Evolutionary conservation across 2,329 filamentous ascomycete genomes (phyloP).

Genomic region (Calonectria pseudoturangicola): DNA sequence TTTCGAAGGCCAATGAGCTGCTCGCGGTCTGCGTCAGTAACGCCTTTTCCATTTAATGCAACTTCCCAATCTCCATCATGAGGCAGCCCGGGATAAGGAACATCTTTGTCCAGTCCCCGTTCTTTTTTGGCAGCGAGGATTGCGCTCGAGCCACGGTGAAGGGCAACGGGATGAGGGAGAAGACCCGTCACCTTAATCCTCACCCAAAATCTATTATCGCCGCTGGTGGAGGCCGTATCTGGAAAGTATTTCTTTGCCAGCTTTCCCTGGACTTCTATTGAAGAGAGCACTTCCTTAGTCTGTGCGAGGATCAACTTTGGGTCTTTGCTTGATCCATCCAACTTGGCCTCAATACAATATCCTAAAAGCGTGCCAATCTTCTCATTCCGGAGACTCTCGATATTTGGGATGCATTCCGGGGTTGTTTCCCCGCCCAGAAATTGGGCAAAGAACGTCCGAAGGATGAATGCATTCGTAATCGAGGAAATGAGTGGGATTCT

Average conservation of each 20-base stretch:
- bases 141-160: conserved; percentile 41
- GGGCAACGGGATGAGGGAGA: conserved; percentile 44
- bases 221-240: conserved; percentile 30
- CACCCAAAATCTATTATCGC: conserved; percentile 47
- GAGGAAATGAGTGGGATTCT: conserved; percentile 47
- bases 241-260: conserved; percentile 43
- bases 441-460: conserved; percentile 47
- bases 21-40: conserved; percentile 42
- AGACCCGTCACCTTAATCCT: conserved; percentile 47
- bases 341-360: conserved; percentile 49
- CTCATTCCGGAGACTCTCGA: conserved; percentile 38
- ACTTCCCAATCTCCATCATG: conserved; percentile 49
- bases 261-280: conserved; percentile 43
- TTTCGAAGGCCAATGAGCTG: conserved; percentile 37
- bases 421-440: conserved; percentile 44
- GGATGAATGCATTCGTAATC: conserved; percentile 40
- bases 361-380: conserved; percentile 46
- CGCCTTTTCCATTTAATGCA: conserved; percentile 42
- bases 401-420: conserved; percentile 47
- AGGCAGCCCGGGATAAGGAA: conserved; percentile 46
- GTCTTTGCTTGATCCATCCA: conserved; percentile 50
- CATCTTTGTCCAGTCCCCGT: conserved; percentile 43
- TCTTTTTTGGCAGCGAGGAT: conserved; percentile 43
- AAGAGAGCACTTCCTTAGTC: conserved; percentile 43
- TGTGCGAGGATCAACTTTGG: conserved; percentile 45